Evolutionary conservation across 768 basidiomycete species (phyloP).

Genomic region (Lepiota brunneoincarnata): DNA sequence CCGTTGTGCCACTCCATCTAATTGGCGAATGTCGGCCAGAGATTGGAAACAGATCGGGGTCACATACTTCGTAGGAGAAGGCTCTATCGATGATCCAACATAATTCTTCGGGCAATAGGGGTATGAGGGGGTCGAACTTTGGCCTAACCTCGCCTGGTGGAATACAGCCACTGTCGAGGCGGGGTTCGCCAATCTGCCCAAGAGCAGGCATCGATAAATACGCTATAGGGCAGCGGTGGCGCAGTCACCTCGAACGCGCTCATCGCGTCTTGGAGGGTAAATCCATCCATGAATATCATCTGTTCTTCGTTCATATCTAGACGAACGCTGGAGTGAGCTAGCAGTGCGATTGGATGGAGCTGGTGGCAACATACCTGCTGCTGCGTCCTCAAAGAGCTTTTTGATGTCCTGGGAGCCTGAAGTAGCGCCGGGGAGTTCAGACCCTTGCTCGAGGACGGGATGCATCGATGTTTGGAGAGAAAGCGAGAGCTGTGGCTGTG

Average conservation of each 20-base stretch:
- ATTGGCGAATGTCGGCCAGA: slow-evolving; percentile 15
- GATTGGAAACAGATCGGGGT: neutral
- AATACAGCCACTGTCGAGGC: slow-evolving; percentile 80
- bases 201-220: slow-evolving; percentile 15
- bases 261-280: slow-evolving; percentile 88
- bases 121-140: slow-evolving; percentile 60
- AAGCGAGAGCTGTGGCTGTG: slow-evolving; percentile 28
- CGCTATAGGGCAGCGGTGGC: neutral
- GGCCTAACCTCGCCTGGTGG: slow-evolving; percentile 37
- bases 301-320: slow-evolving; percentile 61
- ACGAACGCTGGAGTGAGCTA: neutral
- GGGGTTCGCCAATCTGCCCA: slow-evolving; percentile 81
- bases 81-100: slow-evolving; percentile 86
- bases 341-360: neutral
- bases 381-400: slow-evolving; percentile 54
- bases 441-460: neutral
- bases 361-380: slow-evolving; percentile 47
- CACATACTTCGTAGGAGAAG: slow-evolving; percentile 72
- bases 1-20: slow-evolving; percentile 91
- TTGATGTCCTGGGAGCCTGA: slow-evolving; percentile 66
- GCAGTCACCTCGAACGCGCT: slow-evolving; percentile 76
- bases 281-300: slow-evolving; percentile 64
- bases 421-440: slow-evolving; percentile 49
- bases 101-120: slow-evolving; percentile 73
- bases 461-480: slow-evolving; percentile 3